phyloP scores from a whole-genome alignment of 805 yeast genomes.

The Candida lessepsii region DNA sequence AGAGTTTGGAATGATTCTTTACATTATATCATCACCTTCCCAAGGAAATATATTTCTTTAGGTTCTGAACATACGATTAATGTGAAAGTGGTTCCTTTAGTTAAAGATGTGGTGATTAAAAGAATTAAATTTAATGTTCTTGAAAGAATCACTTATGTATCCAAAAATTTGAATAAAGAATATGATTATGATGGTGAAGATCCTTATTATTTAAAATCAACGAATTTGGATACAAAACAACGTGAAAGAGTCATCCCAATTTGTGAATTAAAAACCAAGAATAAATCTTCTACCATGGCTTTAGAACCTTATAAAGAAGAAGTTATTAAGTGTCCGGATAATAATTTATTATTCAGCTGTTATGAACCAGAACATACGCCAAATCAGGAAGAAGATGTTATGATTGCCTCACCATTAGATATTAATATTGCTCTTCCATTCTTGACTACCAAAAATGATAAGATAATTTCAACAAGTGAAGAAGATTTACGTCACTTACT shows the following conservation, averaged over 20 bases:
- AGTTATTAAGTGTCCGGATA: conserved; percentile 54
- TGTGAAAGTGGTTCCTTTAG: conserved; percentile 64
- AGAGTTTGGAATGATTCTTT: conserved; percentile 71
- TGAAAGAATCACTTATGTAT: conserved; percentile 63
- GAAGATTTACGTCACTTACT: conserved; percentile 14
- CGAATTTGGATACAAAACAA: conserved; percentile 17
- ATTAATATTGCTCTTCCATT: conserved; percentile 45
- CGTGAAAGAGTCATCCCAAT: conserved; percentile 57
- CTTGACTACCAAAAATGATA: conserved; percentile 38
- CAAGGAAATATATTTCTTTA: conserved; percentile 64
- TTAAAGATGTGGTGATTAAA: conserved; percentile 59
- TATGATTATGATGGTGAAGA: conserved; percentile 41
- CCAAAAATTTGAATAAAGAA: conserved; percentile 47
- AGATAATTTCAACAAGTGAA: conserved; percentile 23
- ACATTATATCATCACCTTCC: conserved; percentile 69
- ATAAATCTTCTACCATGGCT: conserved; percentile 27
- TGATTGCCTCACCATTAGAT: conserved; percentile 44
- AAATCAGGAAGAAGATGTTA: conserved; percentile 16
- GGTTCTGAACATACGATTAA: conserved; percentile 60
- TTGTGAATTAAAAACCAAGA: conserved; percentile 61
- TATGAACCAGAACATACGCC: conserved; percentile 32
- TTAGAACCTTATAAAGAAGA: conserved; percentile 57
- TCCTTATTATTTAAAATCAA: conserved; percentile 22
- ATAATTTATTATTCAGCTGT: conserved; percentile 60
- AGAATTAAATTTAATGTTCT: conserved; percentile 64